Evolutionary conservation across 257 asterid genomes (phyloP), one percentile per base, ranked within the genome.

Genomic region (Eucommia ulmoides): DNA sequence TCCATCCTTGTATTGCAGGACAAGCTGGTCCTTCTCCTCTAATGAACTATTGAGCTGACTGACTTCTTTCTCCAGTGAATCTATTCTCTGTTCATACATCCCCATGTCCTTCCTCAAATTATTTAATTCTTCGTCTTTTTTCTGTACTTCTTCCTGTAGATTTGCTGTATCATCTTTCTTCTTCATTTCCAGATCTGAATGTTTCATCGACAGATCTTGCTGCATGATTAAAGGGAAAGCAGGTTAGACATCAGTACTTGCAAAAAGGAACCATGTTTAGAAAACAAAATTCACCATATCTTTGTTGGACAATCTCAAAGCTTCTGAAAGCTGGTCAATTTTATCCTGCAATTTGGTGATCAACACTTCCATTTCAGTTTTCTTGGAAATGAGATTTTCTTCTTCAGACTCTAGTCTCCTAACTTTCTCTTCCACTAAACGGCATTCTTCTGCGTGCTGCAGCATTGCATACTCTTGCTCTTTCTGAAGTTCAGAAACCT

Each of bases 391-490:
- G 60, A 79, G 87, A 59, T 47, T 54, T 67, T 74, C 79, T 45
- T 57, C 77, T 68, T 86, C 96, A 65, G 79, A 71, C 58, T 83
- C 85, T 72, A 83, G 67, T 59, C 78, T 83, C 61, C 63, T 69
- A 41, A 79, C 79, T 64, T 65, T 78, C 67, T 74, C 89, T 74
- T 83, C 96, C 41, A 83, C 78, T 67, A 83, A 68, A 52, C 70
- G 83, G 63, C 93, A 81, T 71, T 91, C 95, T 71, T 86, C 96
- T 26, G 84, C 94, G 59, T 91, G 95, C 73, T 86, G 95, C 64
- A 81, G 95, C 94, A 81, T 77, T 22, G 81, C 53, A 61, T 64
- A 76, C 69, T 86, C 94, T 62, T 79, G 96, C 61, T 75, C 95
- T 71, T 86, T 86, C 82, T 77, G 93, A 70, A 81, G 89, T 56